Evolutionary conservation across 306 rosid species (phyloP), one percentile per base, ranked within the genome.

Genomic region (Lithocarpus polystachyus): DNA sequence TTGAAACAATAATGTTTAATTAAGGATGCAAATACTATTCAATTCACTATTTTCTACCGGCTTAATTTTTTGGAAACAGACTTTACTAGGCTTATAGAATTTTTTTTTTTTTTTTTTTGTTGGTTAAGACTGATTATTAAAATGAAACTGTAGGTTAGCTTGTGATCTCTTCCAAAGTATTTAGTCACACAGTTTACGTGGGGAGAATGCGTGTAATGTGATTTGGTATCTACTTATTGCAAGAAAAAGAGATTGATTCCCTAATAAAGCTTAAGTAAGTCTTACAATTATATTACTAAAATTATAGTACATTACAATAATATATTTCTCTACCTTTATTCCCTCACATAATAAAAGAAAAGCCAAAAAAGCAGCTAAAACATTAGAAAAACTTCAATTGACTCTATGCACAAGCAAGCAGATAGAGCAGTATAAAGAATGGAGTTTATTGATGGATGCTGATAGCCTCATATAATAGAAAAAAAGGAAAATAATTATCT

Each of bases 371-470:
- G 1, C 60, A 23, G 40, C 74, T 45, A 35, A 13, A 40, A 52
- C 22, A 52, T 37, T 70, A 68, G 79, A 29, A 80, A 80, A 69
- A 76, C 79, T 28, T 74, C 40, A 19, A 35, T 81, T 53, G 76
- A 81, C 79, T 74, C 33, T 24, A 35, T n/a, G 65, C 62, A 71
- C 87, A 87, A 82, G 90, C 77, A 89, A 86, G 82, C 77, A 72
- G 5, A 37, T 3, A 5, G 37, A 22, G 19, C 26, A 13, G 31
- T 56, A 48, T 48, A 45, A 65, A 71, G 53, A 40, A 4, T 68
- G 61, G 53, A 71, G 22, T 72, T 35, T 18, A 45, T 11, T 11
- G 22, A 37, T 22, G 26, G n/a, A 40, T 11, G 12, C 28, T n/a
- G 31, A 35, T 48, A 52, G 5, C 43, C 43, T 37, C 0, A 37